Evolutionary conservation across 371 early-diverging fungal genomes (phyloP).

Genomic region (Mucor piriformis): DNA sequence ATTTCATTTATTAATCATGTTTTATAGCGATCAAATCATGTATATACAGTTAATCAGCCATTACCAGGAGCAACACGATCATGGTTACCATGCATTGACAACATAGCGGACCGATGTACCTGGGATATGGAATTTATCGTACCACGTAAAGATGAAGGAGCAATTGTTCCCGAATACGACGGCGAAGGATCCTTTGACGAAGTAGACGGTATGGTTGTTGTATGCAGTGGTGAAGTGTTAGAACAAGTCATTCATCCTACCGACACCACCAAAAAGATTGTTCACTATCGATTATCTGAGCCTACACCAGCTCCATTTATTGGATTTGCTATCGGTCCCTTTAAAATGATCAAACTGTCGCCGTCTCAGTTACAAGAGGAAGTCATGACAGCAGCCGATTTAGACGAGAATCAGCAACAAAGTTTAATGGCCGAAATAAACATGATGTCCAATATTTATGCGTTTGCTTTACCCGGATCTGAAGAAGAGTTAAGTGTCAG

Average conservation of each 20-base stretch:
- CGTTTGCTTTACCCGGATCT: constrained; percentile 65
- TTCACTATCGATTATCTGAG: constrained; percentile 62
- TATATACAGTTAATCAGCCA: constrained; percentile 81
- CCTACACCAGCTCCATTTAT: constrained; percentile 74
- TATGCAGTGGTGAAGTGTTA: constrained; percentile 77
- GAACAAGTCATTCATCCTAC: constrained; percentile 71
- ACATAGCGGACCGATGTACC: constrained; percentile 72
- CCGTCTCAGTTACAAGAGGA: constrained; percentile 48
- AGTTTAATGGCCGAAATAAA: constrained; percentile 51
- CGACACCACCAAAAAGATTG: constrained; percentile 58
- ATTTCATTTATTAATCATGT: too few relatives aligned
- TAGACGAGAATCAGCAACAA: constrained; percentile 54
- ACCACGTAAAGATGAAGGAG: constrained; percentile 47
- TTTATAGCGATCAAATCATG: constrained; percentile 54
- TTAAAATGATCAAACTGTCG: constrained; percentile 57
- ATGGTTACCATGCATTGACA: constrained; percentile 92
- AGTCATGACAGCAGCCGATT: constrained; percentile 48
- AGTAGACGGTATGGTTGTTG: constrained; percentile 66
- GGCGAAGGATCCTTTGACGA: constrained; percentile 52
- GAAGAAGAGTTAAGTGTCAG: constrained; percentile 64
- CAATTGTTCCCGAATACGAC: constrained; percentile 37
- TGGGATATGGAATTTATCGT: constrained; percentile 90
- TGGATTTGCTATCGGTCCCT: constrained; percentile 77
- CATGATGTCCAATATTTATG: constrained; percentile 69
- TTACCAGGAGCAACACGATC: constrained; percentile 76